Evolutionary conservation across 2,329 filamentous ascomycete species (phyloP).

Genomic region (Apiospora koreana): DNA sequence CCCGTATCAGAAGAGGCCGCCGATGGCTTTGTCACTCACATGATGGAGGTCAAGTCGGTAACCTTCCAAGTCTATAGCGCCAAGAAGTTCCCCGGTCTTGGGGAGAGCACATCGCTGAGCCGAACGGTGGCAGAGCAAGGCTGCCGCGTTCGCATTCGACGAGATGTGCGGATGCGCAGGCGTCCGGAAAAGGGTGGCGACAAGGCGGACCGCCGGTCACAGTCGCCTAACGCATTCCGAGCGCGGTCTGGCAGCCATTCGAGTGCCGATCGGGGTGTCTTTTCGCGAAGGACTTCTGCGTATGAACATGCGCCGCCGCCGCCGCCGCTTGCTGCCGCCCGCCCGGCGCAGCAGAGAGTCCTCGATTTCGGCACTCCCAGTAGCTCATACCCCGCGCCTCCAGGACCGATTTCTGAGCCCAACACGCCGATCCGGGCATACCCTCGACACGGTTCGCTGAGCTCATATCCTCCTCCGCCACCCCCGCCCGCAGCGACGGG

Average conservation of each 20-base stretch:
- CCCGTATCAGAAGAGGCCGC: slow-evolving; percentile 30
- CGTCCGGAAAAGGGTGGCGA: slow-evolving; percentile 67
- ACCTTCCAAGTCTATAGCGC: slow-evolving; percentile 91
- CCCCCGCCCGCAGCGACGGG: not conserved
- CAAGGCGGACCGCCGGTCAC: slow-evolving; percentile 48
- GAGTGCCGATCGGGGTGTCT: slow-evolving; percentile 30
- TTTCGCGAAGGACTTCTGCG: slow-evolving; percentile 30
- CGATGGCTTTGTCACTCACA: slow-evolving; percentile 68
- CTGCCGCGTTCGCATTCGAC: slow-evolving; percentile 91
- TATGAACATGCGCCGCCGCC: slow-evolving; percentile 27
- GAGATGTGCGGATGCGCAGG: slow-evolving; percentile 90
- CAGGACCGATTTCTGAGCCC: slow-evolving; percentile 13
- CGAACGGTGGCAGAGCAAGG: slow-evolving; percentile 94
- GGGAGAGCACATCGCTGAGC: slow-evolving; percentile 85
- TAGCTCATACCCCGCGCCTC: slow-evolving; percentile 14
- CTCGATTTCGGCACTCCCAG: slow-evolving; percentile 3
- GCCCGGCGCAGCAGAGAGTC: not conserved
- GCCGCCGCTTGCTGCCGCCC: slow-evolving; percentile 19
- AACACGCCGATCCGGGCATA: slow-evolving; percentile 13
- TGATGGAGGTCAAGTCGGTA: slow-evolving; percentile 85
- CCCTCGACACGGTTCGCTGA: not conserved
- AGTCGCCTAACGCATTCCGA: slow-evolving; percentile 33
- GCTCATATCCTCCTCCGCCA: not conserved
- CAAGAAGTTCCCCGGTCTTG: slow-evolving; percentile 96
- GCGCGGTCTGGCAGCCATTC: slow-evolving; percentile 33